Percentiles rank a stretch among this genome's conserved stretches.
phyloP scores from a whole-genome alignment of 1,284 basidiomycete species.

The Pseudozyma flocculosa region DNA sequence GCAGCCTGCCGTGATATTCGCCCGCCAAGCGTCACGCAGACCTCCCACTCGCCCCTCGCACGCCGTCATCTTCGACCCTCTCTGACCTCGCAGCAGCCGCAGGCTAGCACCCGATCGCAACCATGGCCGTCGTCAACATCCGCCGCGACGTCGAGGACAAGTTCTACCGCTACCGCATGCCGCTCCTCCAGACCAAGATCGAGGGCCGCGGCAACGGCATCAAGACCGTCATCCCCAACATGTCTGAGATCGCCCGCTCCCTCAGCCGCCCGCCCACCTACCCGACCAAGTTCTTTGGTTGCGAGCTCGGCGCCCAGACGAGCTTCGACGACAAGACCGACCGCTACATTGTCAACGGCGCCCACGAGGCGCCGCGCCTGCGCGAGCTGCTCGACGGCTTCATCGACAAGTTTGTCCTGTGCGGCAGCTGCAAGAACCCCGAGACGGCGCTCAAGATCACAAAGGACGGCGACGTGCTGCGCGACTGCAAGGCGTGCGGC shows the following conservation, averaged over 20 bases:
- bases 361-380: conserved; percentile 86
- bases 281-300: conserved; percentile 98
- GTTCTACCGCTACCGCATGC: conserved; percentile 73
- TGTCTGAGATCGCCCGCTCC: conserved; percentile 95
- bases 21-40: too few species aligned
- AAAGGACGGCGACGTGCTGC: conserved; percentile 79
- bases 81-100: too few species aligned
- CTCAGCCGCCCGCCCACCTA: conserved; percentile 92
- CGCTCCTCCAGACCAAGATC: conserved; percentile 89
- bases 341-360: conserved; percentile 97
- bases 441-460: conserved; percentile 94
- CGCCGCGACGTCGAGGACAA: conserved; percentile 91
- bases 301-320: conserved; percentile 96
- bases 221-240: conserved; percentile 81
- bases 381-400: conserved; percentile 94
- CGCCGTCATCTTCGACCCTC: too few species aligned
- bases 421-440: conserved; percentile 97
- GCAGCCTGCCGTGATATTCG: too few species aligned
- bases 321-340: conserved; percentile 95
- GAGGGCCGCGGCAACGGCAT: conserved; percentile 99
- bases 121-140: conserved; percentile 81
- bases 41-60: too few species aligned
- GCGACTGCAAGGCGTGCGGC: conserved; percentile 98
- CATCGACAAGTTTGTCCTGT: conserved; percentile 95
- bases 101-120: background rate